Base-by-base conservation (phyloP, 805 yeast genomes). In the Candida chauliodis region DNA sequence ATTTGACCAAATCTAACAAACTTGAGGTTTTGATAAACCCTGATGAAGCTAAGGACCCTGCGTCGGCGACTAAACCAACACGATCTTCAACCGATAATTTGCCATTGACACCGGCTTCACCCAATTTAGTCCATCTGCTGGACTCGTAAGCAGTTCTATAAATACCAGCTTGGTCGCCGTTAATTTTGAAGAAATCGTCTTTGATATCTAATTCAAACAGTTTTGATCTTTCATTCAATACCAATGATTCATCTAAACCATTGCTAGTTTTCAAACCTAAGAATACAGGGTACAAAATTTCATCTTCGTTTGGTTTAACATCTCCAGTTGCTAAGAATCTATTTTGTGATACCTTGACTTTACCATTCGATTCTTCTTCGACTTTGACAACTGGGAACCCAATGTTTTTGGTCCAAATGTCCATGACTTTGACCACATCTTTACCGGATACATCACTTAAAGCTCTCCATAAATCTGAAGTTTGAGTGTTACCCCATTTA, bases 51-150 rank as follows among this genome's bases (percentile, higher is more conserved):
- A 84, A 69, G 7, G 87, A 75, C 37, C 75, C 78, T 14, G 85
- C 85, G 62, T 85, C 95, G n/a, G 90, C 84, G 34, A 84, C 83
- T 49, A 83, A 71, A 30, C 90, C 91, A 40, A 82, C 78, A 60
- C 87, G 78, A 60, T 85, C 95, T 56, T 81, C 85, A 37, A 81
- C 83, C 8, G 87, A 71, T 50, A 85, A 71, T 49, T 73, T 63
- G 28, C 78, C 79, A 8, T 69, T 69, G 28, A 71, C 73, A 40
- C 79, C 83, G 26, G 76, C 76, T 44, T 73, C 55, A 38, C 87
- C 87, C 49, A 84, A 70, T 56, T 80, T 79, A 34, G 67, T 62
- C 80, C 89, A 80, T 58, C 90, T 78, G 34, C 74, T 80, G 30
- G 79, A 71, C 11, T 82, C 61, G 59, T 85, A 85, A 30, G 80